Conservation (phyloP, 1,284 basidiomycete genomes). For the Ganoderma sinense region DNA sequence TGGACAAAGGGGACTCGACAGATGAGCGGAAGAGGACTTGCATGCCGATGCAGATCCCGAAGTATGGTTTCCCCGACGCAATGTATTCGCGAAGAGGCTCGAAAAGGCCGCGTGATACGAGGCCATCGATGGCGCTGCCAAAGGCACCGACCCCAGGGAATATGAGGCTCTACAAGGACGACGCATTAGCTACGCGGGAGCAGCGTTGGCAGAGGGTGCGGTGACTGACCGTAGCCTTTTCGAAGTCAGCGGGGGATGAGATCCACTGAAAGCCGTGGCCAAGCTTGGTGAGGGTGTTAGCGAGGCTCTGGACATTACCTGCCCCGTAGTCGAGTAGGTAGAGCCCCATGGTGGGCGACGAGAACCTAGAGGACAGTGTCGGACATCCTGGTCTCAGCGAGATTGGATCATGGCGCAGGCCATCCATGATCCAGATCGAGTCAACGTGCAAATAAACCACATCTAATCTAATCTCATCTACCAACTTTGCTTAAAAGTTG, state of each 20-base stretch:
- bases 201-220: conserved; percentile 5
- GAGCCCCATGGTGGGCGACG: conserved; percentile 60
- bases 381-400: conserved; percentile 22
- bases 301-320: conserved; percentile 93
- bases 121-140: conserved; percentile 85
- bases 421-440: conserved; percentile 6
- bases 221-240: conserved; percentile 85
- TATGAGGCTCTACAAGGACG: conserved; percentile 78
- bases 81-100: conserved; percentile 89
- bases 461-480: conserved; percentile 34
- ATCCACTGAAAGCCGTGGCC: conserved; percentile 96
- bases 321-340: conserved; percentile 97
- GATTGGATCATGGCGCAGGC: conserved; percentile 23
- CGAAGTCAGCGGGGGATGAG: conserved; percentile 83
- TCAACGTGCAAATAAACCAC: conserved; percentile 16
- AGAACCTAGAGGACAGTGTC: not conserved
- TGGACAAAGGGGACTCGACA: conserved; percentile 67
- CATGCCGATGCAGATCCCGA: conserved; percentile 98
- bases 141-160: conserved; percentile 99
- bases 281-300: conserved; percentile 90
- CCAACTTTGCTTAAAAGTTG: not conserved
- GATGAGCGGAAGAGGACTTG: conserved; percentile 94
- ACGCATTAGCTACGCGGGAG: conserved; percentile 27
- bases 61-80: conserved; percentile 90
- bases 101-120: conserved; percentile 78